phyloP scores from a whole-genome alignment of 352 stramenopile species.

The Phytophthora sansomeana region DNA sequence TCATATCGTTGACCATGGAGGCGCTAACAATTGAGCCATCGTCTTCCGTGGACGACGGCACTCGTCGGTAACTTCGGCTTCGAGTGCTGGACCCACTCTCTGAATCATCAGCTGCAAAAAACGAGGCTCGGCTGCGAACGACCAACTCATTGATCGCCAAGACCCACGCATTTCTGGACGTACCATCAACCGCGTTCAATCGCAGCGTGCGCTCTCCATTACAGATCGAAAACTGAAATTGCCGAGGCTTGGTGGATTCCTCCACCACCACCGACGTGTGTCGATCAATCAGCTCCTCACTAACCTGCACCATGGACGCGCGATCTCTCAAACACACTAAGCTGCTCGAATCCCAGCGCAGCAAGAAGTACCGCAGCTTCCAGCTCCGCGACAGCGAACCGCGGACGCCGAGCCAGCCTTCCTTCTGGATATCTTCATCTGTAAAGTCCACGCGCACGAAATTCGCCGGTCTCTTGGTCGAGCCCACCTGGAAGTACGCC shows the following conservation, averaged over 20 bases:
- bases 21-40: conserved; percentile 46
- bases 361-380: conserved; percentile 87
- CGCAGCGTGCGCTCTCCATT: conserved; percentile 72
- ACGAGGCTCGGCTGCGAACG: conserved; percentile 77
- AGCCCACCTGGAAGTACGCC: conserved; percentile 62
- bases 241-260: conserved; percentile 63
- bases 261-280: conserved; percentile 78
- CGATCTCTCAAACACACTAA: conserved; percentile 82
- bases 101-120: conserved; percentile 78
- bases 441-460: conserved; percentile 71
- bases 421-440: conserved; percentile 72
- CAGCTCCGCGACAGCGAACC: conserved; percentile 79
- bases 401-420: conserved; percentile 80
- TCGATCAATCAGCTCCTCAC: conserved; percentile 74
- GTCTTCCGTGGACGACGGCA: conserved; percentile 70
- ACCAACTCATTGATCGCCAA: conserved; percentile 85
- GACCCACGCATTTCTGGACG: conserved; percentile 68
- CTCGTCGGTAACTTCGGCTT: conserved; percentile 55
- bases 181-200: conserved; percentile 75
- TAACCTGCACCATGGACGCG: conserved; percentile 74
- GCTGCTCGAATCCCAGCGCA: conserved; percentile 71
- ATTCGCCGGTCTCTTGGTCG: conserved; percentile 50
- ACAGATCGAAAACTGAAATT: conserved; percentile 87
- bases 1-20: conserved; percentile 42
- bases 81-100: conserved; percentile 55